Evolutionary conservation across 1,284 basidiomycete species (phyloP), one percentile per base, ranked within the genome.

Genomic region (Phylloboletellus chloephorus): DNA sequence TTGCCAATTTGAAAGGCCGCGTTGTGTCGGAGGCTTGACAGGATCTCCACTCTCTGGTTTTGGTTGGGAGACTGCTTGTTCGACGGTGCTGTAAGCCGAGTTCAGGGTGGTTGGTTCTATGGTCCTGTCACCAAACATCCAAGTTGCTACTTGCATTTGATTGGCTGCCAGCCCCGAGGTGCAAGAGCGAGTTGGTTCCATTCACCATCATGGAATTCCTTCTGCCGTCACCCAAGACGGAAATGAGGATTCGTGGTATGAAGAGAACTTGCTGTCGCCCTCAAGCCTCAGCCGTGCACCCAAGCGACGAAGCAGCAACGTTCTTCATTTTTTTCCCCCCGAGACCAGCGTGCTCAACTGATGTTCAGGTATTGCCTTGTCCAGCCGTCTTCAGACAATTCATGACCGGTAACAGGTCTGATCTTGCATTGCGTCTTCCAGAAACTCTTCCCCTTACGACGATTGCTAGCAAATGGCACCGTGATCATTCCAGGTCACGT

Each of bases 21-120:
- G 43, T 55, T 53, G 33, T 44, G 37, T 46, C 46, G 36, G 44
- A 43, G 33, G 42, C 28, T 24, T 34, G 37, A 39, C 12, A 31
- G 25, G 49, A 57, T 58, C 53, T 54, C 53, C 52, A 44, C 56
- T 38, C 34, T 49, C 53, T 56, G 32, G 29, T 56, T 58, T 43
- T 42, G 44, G 44, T 40, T 39, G 50, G 16, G 6, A 35, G 20
- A 37, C 31, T 50, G 9, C 38, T 36, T 39, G 50, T 44, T 41
- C 42, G 35, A 46, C 28, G 32, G 11, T 6, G 39, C 32, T 34
- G 49, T 31, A 31, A 13, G 35, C 31, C 15, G 37, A 34, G 45
- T 46, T 44, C 41, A 52, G 43, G 41, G 50, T 53, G 25, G 23
- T 40, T 23, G 43, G 36, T 31, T 52, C 36, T 29, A 21, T 37